Evolutionary conservation across 73 alveolate genomes (phyloP).

Genomic region (Stentor roeselii): DNA sequence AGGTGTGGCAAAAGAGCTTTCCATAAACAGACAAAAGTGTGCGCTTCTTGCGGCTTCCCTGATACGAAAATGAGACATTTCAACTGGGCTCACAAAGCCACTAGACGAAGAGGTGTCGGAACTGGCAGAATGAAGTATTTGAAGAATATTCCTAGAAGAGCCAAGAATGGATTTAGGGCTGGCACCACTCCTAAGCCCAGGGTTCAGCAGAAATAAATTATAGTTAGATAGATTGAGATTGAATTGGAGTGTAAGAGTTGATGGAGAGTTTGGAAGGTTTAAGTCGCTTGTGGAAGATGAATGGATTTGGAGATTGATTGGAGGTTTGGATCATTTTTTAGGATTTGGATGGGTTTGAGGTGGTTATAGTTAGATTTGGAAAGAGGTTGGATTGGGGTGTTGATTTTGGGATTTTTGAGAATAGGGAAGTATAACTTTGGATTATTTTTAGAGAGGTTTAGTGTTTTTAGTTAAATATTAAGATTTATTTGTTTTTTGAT

Average conservation of each 20-base stretch:
- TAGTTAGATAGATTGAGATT: neutral
- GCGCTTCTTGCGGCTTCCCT: conserved; percentile 65
- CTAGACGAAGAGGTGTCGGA: conserved; percentile 54
- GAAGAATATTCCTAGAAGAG: conserved; percentile 46
- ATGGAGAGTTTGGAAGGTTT: neutral
- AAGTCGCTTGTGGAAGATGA: too few relatives aligned
- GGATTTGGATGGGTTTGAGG: neutral
- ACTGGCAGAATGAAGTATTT: conserved; percentile 65
- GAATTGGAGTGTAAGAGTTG: neutral
- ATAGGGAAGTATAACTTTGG: too few relatives aligned
- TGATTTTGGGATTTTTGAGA: too few relatives aligned
- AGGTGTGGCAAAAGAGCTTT: conserved; percentile 57
- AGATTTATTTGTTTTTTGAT: too few relatives aligned
- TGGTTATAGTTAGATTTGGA: too few relatives aligned
- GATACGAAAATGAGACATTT: conserved; percentile 47
- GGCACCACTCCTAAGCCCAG: conserved; percentile 32
- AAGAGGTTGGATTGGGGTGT: too few relatives aligned
- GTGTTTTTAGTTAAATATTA: too few relatives aligned
- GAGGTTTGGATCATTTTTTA: neutral
- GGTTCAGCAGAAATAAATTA: neutral
- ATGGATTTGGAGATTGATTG: too few relatives aligned
- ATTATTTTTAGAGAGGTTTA: too few relatives aligned
- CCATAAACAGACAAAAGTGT: conserved; percentile 50
- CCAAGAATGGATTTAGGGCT: conserved; percentile 51
- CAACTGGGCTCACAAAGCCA: conserved; percentile 53